Conservation (phyloP, 2,329 filamentous ascomycete species). For the Fusarium sp. region DNA sequence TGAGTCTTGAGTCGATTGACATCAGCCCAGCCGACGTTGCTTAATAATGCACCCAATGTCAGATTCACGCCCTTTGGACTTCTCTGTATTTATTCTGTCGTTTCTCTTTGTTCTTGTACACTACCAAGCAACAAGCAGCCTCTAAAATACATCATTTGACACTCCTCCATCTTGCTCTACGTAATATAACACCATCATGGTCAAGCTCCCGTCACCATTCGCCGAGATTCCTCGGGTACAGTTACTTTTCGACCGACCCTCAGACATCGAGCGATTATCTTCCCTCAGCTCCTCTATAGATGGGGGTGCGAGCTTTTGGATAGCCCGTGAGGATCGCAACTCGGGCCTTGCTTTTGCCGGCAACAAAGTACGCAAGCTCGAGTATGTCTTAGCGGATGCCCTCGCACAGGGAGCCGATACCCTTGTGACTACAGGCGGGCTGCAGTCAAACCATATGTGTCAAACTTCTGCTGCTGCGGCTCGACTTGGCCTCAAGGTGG, state of each 20-base stretch:
- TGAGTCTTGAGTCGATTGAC: neutral
- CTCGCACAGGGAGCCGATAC: constrained; percentile 17
- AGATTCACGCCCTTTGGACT: neutral
- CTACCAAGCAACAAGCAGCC: too few relatives aligned
- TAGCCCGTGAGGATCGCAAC: constrained; percentile 21
- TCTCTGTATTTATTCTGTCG: neutral
- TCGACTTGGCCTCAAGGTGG: constrained; percentile 17
- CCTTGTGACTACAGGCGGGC: constrained; percentile 18
- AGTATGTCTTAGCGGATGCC: constrained; percentile 25
- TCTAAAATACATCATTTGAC: neutral
- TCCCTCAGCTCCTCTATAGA: neutral
- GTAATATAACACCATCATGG: neutral
- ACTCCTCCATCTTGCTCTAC: too few relatives aligned
- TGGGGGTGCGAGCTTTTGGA: constrained; percentile 1
- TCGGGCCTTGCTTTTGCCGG: constrained; percentile 30
- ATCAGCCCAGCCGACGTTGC: neutral
- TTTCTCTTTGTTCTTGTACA: neutral
- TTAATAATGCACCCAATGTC: constrained; percentile 12
- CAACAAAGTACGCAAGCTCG: constrained; percentile 26
- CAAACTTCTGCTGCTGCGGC: constrained; percentile 26
- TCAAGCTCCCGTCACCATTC: constrained; percentile 3
- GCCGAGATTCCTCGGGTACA: constrained; percentile 16
- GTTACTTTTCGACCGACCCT: constrained; percentile 14
- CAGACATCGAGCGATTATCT: constrained; percentile 20
- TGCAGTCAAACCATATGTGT: constrained; percentile 30